Evolutionary conservation across 352 stramenopile species (phyloP).

Genomic region (Phytophthora pistaciae): DNA sequence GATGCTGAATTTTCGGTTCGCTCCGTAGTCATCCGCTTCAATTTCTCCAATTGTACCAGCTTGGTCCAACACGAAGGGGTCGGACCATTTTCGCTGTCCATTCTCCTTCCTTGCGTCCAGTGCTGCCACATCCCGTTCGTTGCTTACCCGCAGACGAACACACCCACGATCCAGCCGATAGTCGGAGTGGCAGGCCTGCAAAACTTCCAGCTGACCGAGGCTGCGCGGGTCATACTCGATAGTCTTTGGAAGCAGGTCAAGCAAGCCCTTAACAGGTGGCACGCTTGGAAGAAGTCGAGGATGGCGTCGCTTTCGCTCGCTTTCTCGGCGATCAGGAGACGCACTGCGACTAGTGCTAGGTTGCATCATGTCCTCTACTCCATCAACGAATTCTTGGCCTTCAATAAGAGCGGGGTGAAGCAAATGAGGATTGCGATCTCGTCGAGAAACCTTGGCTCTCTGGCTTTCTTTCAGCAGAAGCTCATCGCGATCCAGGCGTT

Average conservation of each 20-base stretch:
- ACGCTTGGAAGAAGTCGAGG: slow-evolving; percentile 82
- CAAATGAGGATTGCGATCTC: slow-evolving; percentile 68
- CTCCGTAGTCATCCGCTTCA: slow-evolving; percentile 68
- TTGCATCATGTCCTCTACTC: slow-evolving; percentile 4
- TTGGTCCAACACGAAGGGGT: slow-evolving; percentile 77
- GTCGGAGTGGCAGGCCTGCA: slow-evolving; percentile 87
- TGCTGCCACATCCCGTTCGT: slow-evolving; percentile 41
- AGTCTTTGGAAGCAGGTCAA: slow-evolving; percentile 87
- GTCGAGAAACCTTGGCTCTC: slow-evolving; percentile 35
- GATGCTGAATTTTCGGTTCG: slow-evolving; percentile 79
- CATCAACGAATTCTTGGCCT: slow-evolving; percentile 26
- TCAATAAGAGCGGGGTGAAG: slow-evolving; percentile 44
- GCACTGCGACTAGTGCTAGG: slow-evolving; percentile 4
- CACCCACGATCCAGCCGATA: slow-evolving; percentile 70
- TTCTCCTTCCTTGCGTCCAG: slow-evolving; percentile 51
- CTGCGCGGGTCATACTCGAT: slow-evolving; percentile 59
- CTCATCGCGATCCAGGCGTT: slow-evolving; percentile 80
- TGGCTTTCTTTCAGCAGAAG: slow-evolving; percentile 79
- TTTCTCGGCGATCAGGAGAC: slow-evolving; percentile 30
- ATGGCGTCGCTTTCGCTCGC: slow-evolving; percentile 66
- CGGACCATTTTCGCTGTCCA: slow-evolving; percentile 77
- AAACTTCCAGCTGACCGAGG: slow-evolving; percentile 75
- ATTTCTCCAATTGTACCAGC: slow-evolving; percentile 79
- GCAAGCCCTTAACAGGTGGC: slow-evolving; percentile 80
- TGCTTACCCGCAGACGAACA: slow-evolving; percentile 80